phyloP scores from a whole-genome alignment of 129 eudicot genomes.

The Tanacetum coccineum region DNA sequence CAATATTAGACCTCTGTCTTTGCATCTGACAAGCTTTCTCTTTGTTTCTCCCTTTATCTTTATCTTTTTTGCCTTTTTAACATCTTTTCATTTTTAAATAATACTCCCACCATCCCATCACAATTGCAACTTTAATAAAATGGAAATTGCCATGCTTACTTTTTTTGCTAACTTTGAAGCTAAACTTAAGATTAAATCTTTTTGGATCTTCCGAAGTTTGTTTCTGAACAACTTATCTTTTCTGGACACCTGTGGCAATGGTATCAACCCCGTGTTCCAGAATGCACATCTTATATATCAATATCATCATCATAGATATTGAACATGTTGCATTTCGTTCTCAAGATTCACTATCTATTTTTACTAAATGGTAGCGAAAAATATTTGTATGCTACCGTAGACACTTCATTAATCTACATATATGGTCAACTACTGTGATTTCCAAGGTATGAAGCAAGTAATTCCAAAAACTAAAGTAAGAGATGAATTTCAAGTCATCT shows the following conservation, averaged over 20 bases:
- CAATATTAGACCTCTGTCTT: too few species aligned
- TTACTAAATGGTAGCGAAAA: neutral
- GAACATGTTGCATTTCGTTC: neutral
- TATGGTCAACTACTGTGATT: neutral
- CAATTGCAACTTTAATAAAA: slow-evolving; percentile 1
- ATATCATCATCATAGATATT: neutral
- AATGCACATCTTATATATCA: neutral
- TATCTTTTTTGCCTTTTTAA: neutral
- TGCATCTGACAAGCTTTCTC: neutral
- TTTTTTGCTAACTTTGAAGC: too few species aligned
- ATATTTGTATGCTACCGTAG: neutral
- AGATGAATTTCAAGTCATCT: too few species aligned
- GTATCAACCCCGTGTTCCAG: neutral
- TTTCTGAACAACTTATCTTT: too few species aligned
- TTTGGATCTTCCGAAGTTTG: too few species aligned
- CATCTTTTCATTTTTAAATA: neutral
- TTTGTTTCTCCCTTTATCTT: slow-evolving; percentile 4
- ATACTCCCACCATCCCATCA: slow-evolving; percentile 9
- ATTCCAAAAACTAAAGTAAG: neutral
- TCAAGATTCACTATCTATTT: neutral
- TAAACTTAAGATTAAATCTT: too few species aligned
- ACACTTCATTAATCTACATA: neutral
- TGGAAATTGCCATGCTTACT: neutral
- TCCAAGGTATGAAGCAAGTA: neutral
- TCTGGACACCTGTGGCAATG: too few species aligned